Conservation (phyloP, 2,329 filamentous ascomycete species). For the Penicillium thymicola region DNA sequence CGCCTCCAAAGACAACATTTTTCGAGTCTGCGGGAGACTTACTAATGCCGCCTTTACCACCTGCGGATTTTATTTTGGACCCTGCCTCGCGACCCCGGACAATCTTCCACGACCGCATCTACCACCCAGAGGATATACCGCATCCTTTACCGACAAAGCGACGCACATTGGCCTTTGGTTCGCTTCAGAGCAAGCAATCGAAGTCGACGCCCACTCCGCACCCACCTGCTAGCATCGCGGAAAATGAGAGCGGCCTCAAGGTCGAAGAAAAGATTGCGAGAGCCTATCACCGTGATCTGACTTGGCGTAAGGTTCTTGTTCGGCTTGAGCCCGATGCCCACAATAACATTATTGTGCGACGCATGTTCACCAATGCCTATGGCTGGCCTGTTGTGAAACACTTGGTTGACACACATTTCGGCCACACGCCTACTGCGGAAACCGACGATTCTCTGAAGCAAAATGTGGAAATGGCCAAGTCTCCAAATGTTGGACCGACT, state of each 20-base stretch:
- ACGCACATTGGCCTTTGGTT: slow-evolving; percentile 39
- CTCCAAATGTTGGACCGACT: slow-evolving; percentile 54
- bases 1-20: slow-evolving; percentile 85
- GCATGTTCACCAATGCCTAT: slow-evolving; percentile 95
- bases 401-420: slow-evolving; percentile 90
- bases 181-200: slow-evolving; percentile 19
- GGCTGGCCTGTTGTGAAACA: slow-evolving; percentile 98
- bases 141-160: slow-evolving; percentile 59
- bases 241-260: slow-evolving; percentile 58
- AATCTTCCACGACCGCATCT: slow-evolving; percentile 95
- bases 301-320: slow-evolving; percentile 96
- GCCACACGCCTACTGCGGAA: slow-evolving; percentile 64
- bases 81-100: slow-evolving; percentile 77
- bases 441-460: slow-evolving; percentile 66
- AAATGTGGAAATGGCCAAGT: slow-evolving; percentile 66
- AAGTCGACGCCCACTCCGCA: slow-evolving; percentile 12
- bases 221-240: slow-evolving; percentile 13
- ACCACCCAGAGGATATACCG: slow-evolving; percentile 90
- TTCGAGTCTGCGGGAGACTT: slow-evolving; percentile 94
- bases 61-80: slow-evolving; percentile 76
- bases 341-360: slow-evolving; percentile 95
- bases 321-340: slow-evolving; percentile 94
- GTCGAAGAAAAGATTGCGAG: slow-evolving; percentile 98
- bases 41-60: slow-evolving; percentile 82
- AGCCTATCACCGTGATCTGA: slow-evolving; percentile 85